Conservation (phyloP, 2,329 filamentous ascomycete genomes). For the Phialophora macrospora region DNA sequence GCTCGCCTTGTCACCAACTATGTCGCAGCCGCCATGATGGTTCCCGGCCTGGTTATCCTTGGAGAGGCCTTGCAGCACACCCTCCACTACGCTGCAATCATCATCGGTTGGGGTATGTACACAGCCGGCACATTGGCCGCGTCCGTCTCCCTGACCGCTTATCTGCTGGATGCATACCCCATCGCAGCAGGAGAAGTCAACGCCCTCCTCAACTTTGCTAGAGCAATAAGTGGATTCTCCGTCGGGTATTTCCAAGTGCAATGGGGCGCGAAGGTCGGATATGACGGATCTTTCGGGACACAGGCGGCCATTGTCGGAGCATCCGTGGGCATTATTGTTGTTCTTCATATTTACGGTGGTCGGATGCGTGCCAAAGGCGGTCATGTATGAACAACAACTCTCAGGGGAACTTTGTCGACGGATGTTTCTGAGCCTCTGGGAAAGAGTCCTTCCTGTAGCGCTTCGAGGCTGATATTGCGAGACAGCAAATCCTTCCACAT, state of each 20-base stretch:
- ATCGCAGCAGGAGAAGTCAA: constrained; percentile 59
- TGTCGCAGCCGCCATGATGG: constrained; percentile 54
- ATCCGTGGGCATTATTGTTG: constrained; percentile 49
- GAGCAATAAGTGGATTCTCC: constrained; percentile 55
- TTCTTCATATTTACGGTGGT: constrained; percentile 44
- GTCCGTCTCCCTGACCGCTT: constrained; percentile 55
- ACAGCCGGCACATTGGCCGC: constrained; percentile 40
- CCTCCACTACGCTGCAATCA: constrained; percentile 58
- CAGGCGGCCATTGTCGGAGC: constrained; percentile 50
- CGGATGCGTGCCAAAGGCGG: not conserved
- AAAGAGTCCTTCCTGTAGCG: not conserved
- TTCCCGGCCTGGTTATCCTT: constrained; percentile 56
- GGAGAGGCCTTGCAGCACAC: constrained; percentile 56
- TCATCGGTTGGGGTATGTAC: constrained; percentile 58
- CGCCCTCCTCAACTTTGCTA: constrained; percentile 57
- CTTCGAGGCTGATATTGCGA: not conserved
- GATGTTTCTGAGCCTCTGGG: not conserved
- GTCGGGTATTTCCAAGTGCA: constrained; percentile 56
- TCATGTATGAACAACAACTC: not conserved
- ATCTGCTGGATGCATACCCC: constrained; percentile 60
- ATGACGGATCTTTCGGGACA: constrained; percentile 52
- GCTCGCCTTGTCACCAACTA: constrained; percentile 57
- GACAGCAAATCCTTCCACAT: not conserved
- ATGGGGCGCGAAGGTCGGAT: constrained; percentile 54
- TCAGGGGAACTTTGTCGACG: not conserved